These are phyloP conservation scores for Paracoccidioides lutzii DNA, from an alignment of 2,329 filamentous ascomycete genomes.

Conservation along the genomic window DNA sequence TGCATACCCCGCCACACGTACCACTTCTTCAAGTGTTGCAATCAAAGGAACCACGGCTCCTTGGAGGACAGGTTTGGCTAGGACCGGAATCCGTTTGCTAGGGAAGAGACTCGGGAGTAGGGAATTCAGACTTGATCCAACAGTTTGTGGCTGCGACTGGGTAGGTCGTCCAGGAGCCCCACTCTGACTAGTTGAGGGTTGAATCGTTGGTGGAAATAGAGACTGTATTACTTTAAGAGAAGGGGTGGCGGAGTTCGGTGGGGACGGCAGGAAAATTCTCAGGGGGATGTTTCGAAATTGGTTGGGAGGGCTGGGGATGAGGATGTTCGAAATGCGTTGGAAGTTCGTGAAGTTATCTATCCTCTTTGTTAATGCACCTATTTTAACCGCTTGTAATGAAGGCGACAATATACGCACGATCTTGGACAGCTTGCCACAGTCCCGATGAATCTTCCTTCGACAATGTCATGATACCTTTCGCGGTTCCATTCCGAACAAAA, in stretches of 20 bases:
- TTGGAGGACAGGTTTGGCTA: constrained; percentile 76
- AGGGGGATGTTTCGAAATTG: constrained; percentile 74
- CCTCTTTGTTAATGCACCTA: neutral
- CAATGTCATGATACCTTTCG: constrained; percentile 79
- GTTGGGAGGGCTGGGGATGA: constrained; percentile 54
- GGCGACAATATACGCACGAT: constrained; percentile 41
- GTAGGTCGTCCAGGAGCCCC: constrained; percentile 12
- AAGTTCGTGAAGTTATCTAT: constrained; percentile 61
- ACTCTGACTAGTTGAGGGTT: constrained; percentile 14
- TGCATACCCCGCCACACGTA: constrained; percentile 70
- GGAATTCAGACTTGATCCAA: constrained; percentile 64
- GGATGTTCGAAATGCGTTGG: constrained; percentile 60
- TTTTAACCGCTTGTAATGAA: neutral
- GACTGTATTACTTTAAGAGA: constrained; percentile 61
- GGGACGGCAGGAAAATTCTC: constrained; percentile 67
- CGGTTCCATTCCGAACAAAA: constrained; percentile 75
- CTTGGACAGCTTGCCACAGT: constrained; percentile 68
- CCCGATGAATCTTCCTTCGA: constrained; percentile 71
- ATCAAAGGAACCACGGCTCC: constrained; percentile 70
- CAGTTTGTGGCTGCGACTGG: constrained; percentile 44
- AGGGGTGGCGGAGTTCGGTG: constrained; percentile 39
- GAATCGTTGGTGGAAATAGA: constrained; percentile 45
- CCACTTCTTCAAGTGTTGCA: constrained; percentile 69
- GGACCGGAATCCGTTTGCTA: constrained; percentile 66
- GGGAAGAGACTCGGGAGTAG: constrained; percentile 76